Evolutionary conservation across 2,329 filamentous ascomycete species (phyloP), one percentile per base, ranked within the genome.

Genomic region (Sodiomyces alkalinus): DNA sequence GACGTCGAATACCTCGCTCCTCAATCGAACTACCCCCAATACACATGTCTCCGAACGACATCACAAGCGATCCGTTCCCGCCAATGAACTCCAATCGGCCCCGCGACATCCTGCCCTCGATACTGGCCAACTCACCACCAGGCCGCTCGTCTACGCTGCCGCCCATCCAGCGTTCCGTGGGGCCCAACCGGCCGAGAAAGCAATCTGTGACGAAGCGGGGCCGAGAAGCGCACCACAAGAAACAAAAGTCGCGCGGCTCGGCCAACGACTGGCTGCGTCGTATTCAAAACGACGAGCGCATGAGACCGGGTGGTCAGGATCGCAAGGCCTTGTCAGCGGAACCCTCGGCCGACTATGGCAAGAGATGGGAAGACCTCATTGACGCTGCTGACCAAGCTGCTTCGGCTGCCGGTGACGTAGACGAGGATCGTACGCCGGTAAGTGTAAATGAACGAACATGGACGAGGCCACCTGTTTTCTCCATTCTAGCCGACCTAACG

Each of bases 291-390:
- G 64, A 71, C 25, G 65, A 71, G 31, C 68, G 79, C 36, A 62
- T 82, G 38, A 77, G 78, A 37, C 60, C 62, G 9, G 61, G 60
- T 45, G 68, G 76, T 33, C 74, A 77, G 42, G 74, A 82, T 43
- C 70, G 81, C 37, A 92, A 93, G 55, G 81, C 83, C 31, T 69
- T 80, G 40, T 92, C 83, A 11, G 81, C 81, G 22, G 87, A 94
- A 52, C 85, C 86, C 15, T 70, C 77, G 32, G 74, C 71, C 13
- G 77, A 80, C 34, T 80, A 80, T 54, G 85, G 82, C 39, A 92
- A 90, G 57, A 69, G 87, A 44, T 96, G 87, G 90, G 83, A 93
- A 53, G 87, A 96, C 52, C 64, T 96, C 35, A 92, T 96, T 39
- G 86, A 94, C 53, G 87, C 87, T 29, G 87, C 81, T 20, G 55